phyloP scores from a whole-genome alignment of 768 basidiomycete genomes.

The Exsudoporus frostii region DNA sequence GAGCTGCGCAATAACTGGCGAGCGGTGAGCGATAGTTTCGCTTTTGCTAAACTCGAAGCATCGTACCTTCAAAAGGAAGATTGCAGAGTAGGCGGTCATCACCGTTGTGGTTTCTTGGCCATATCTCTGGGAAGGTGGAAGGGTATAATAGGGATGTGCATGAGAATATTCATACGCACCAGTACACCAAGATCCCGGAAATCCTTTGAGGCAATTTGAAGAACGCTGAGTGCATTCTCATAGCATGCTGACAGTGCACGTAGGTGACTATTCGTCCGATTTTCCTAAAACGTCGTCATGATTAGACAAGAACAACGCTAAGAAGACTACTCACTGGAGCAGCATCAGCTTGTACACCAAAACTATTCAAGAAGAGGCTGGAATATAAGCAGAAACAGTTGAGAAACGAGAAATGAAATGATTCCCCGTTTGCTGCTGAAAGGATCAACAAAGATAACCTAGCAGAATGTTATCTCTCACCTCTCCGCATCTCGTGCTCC shows the following conservation, averaged over 20 bases:
- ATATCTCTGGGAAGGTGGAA: constrained; percentile 54
- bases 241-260: constrained; percentile 72
- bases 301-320: not conserved
- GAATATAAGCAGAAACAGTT: constrained; percentile 76
- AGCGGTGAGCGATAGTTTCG: constrained; percentile 1
- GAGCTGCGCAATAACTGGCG: constrained; percentile 66
- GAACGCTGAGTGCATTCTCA: constrained; percentile 66
- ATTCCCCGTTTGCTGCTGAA: constrained; percentile 59
- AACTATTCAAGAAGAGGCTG: constrained; percentile 79
- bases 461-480: constrained; percentile 33
- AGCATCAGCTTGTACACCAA: constrained; percentile 68
- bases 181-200: constrained; percentile 73
- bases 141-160: not conserved
- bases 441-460: constrained; percentile 1
- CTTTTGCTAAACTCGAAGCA: constrained; percentile 3
- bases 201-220: constrained; percentile 70
- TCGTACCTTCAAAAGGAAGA: constrained; percentile 70
- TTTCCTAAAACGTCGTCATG: constrained; percentile 40
- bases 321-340: constrained; percentile 44
- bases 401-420: constrained; percentile 74
- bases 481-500: constrained; percentile 70
- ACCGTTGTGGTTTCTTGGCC: constrained; percentile 81
- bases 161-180: constrained; percentile 47
- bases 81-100: constrained; percentile 85
- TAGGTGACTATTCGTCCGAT: constrained; percentile 55